Evolutionary conservation across 371 early-diverging fungal species (phyloP).

Genomic region (Syncephalastrum contaminatum): DNA sequence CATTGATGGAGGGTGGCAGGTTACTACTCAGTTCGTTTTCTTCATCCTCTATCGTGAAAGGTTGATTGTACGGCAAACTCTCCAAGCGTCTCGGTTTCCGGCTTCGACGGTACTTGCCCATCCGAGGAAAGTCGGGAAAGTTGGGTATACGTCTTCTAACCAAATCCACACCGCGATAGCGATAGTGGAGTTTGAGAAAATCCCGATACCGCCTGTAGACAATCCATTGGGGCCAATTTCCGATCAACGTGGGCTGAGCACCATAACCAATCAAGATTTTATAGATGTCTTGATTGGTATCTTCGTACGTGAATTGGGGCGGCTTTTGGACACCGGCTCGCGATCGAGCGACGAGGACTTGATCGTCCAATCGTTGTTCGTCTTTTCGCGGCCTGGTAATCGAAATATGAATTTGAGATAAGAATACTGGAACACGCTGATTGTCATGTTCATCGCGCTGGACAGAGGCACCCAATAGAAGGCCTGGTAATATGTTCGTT

Average conservation of each 20-base stretch:
- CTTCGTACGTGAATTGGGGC: neutral
- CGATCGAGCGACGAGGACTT: neutral
- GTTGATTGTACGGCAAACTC: neutral
- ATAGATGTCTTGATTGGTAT: conserved; percentile 11
- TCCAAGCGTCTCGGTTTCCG: neutral
- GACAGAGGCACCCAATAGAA: conserved; percentile 22
- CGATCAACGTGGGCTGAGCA: conserved; percentile 9
- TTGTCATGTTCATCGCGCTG: conserved; percentile 25
- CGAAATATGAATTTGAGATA: conserved; percentile 19
- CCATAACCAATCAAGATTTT: conserved; percentile 25
- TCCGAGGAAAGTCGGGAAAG: conserved; percentile 51
- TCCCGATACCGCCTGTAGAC: conserved; percentile 55
- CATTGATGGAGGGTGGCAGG: conserved; percentile 13
- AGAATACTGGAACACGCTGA: conserved; percentile 29
- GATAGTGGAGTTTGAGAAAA: conserved; percentile 56
- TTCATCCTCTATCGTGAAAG: conserved; percentile 29
- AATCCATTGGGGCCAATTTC: conserved; percentile 36
- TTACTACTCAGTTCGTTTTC: conserved; percentile 1
- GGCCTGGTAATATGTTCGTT: conserved; percentile 20
- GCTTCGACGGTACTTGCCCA: conserved; percentile 4
- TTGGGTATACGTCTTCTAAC: conserved; percentile 20
- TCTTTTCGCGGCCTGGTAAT: conserved; percentile 11
- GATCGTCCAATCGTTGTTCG: neutral
- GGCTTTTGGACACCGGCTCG: neutral
- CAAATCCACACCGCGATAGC: conserved; percentile 37